Conservation (phyloP, 2,329 filamentous ascomycete species). For the Aspergillus fructus region DNA sequence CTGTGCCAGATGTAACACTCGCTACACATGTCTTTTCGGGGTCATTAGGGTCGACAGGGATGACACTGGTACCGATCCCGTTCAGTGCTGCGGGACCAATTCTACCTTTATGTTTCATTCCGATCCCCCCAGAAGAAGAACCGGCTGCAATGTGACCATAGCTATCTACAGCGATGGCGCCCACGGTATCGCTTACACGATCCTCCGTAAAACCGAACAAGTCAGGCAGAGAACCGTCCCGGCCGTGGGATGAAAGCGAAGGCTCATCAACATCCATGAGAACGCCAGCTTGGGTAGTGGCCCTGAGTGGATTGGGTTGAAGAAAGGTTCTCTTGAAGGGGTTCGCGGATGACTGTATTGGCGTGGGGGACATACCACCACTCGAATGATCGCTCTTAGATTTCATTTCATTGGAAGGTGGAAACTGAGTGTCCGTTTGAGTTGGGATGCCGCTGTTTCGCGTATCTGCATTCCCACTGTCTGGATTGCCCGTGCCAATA, state of each 20-base stretch:
- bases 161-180: slow-evolving; percentile 87
- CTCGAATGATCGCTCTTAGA: neutral
- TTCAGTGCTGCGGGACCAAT: slow-evolving; percentile 91
- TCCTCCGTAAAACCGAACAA: slow-evolving; percentile 38
- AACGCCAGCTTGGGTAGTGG: neutral
- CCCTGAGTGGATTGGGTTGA: slow-evolving; percentile 6
- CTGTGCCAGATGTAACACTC: slow-evolving; percentile 87
- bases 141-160: slow-evolving; percentile 87
- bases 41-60: slow-evolving; percentile 74
- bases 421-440: neutral
- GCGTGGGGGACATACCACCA: neutral
- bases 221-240: neutral
- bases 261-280: slow-evolving; percentile 4
- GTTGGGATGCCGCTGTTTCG: neutral
- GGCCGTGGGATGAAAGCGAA: neutral
- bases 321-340: neutral
- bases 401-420: neutral
- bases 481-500: neutral
- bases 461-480: neutral
- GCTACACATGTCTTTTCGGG: slow-evolving; percentile 70
- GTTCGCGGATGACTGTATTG: neutral
- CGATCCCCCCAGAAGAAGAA: slow-evolving; percentile 95
- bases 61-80: slow-evolving; percentile 83
- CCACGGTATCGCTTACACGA: slow-evolving; percentile 87
- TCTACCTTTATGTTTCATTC: slow-evolving; percentile 94